Percentiles rank a stretch among this genome's conserved stretches.
Conservation (phyloP, 2,329 filamentous ascomycete species). For the Botrytis deweyae region DNA sequence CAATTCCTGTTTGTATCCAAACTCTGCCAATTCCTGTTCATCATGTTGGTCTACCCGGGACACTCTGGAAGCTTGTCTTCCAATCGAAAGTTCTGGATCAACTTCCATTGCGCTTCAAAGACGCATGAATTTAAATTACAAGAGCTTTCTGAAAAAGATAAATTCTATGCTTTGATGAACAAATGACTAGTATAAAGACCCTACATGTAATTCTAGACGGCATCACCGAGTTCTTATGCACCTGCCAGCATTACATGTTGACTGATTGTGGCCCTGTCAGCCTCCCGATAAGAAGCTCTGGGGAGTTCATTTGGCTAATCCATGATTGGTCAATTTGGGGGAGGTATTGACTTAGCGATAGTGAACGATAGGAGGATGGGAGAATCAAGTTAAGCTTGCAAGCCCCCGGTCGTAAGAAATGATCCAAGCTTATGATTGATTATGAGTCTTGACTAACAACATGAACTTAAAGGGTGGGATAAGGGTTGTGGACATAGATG, state of each 20-base stretch:
- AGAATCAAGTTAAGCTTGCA: not conserved
- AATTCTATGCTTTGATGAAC: not conserved
- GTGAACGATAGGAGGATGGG: not conserved
- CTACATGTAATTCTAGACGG: not conserved
- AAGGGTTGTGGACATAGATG: not conserved
- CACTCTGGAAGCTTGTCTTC: constrained; percentile 21
- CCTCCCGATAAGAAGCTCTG: constrained; percentile 20
- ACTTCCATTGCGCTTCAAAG: constrained; percentile 6
- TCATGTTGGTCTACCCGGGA: constrained; percentile 40
- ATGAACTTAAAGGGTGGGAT: not conserved
- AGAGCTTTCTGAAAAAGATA: not conserved
- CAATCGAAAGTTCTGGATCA: constrained; percentile 20
- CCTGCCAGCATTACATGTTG: not conserved
- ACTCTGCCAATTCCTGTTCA: constrained; percentile 52
- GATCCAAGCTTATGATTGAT: not conserved
- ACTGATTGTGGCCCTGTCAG: constrained; percentile 17
- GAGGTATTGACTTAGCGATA: constrained; percentile 14
- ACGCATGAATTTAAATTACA: not conserved
- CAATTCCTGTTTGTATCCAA: constrained; percentile 61
- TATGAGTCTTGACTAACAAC: not conserved
- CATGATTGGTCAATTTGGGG: constrained; percentile 9
- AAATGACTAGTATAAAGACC: not conserved
- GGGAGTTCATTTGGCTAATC: not conserved
- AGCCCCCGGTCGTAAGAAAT: not conserved
- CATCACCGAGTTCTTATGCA: constrained; percentile 18